Evolutionary conservation across 2,329 filamentous ascomycete species (phyloP).

Genomic region (Phyllachora maydis): DNA sequence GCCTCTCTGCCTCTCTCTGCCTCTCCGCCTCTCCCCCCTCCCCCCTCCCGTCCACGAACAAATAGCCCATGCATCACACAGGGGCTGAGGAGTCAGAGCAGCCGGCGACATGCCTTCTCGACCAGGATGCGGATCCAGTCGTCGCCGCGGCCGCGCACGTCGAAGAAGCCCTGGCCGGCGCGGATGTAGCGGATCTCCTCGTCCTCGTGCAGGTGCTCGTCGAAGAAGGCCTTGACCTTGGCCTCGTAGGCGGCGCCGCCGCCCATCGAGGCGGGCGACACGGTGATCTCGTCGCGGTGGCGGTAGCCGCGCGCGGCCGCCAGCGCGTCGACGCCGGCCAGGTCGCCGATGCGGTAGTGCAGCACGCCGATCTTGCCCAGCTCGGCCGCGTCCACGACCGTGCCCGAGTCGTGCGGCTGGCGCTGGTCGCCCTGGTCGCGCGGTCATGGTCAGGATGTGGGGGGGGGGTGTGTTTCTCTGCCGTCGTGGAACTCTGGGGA

Average conservation of each 20-base stretch:
- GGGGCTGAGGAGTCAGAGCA: neutral
- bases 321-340: constrained; percentile 51
- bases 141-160: constrained; percentile 66
- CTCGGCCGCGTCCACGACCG: constrained; percentile 38
- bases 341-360: constrained; percentile 46
- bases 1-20: no score
- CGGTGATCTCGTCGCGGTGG: constrained; percentile 84
- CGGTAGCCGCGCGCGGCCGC: constrained; percentile 64
- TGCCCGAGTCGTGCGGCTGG: constrained; percentile 70
- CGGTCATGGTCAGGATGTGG: constrained; percentile 1
- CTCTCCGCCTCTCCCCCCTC: no score
- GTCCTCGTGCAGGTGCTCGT: constrained; percentile 93
- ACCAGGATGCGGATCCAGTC: constrained; percentile 77
- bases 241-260: constrained; percentile 74
- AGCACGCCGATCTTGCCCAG: constrained; percentile 61
- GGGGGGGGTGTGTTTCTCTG: neutral
- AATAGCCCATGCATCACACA: no score
- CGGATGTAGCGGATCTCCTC: constrained; percentile 95
- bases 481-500: constrained; percentile 1
- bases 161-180: constrained; percentile 78
- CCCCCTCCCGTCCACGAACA: no score
- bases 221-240: constrained; percentile 86
- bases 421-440: constrained; percentile 69
- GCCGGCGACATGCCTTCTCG: constrained; percentile 49
- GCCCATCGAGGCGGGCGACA: constrained; percentile 73